phyloP scores from a whole-genome alignment of 768 basidiomycete species.

The Psilocybe sp. region DNA sequence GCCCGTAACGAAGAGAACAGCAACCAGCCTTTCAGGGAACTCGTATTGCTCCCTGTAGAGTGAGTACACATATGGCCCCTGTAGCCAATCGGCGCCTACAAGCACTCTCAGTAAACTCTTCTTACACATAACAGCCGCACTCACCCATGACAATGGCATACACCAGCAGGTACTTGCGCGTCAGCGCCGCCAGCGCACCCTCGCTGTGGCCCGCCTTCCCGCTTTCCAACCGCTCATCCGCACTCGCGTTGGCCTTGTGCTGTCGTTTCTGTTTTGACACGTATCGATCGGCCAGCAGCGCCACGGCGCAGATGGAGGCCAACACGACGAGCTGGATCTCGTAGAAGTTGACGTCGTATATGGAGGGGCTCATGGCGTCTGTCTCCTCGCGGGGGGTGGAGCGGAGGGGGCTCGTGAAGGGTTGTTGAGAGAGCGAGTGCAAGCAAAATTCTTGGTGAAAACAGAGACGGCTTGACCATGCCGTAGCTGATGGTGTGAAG shows the following conservation, averaged over 20 bases:
- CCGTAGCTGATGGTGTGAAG: no score
- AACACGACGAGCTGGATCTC: conserved; percentile 22
- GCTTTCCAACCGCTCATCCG: conserved; percentile 19
- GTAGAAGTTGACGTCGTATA: conserved; percentile 19
- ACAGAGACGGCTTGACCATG: no score
- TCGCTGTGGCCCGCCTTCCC: conserved; percentile 7
- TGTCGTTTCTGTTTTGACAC: conserved; percentile 10
- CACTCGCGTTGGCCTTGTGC: conserved; percentile 7
- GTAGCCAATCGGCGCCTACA: conserved; percentile 74
- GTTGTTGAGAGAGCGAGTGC: no score
- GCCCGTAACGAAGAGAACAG: conserved; percentile 74
- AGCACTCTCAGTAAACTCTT: not conserved
- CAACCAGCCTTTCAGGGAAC: conserved; percentile 62
- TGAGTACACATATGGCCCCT: conserved; percentile 78
- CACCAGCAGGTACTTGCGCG: conserved; percentile 57
- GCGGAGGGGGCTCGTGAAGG: no score
- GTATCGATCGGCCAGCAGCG: conserved; percentile 19
- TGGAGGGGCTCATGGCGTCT: no score
- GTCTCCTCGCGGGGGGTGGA: no score
- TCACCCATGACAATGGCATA: conserved; percentile 75
- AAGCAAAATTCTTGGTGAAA: no score
- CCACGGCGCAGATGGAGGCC: conserved; percentile 17
- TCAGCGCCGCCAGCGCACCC: conserved; percentile 14
- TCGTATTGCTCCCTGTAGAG: conserved; percentile 68
- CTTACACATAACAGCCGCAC: conserved; percentile 15